phyloP scores from a whole-genome alignment of 768 basidiomycete genomes.

The Rhodotorula paludigena region DNA sequence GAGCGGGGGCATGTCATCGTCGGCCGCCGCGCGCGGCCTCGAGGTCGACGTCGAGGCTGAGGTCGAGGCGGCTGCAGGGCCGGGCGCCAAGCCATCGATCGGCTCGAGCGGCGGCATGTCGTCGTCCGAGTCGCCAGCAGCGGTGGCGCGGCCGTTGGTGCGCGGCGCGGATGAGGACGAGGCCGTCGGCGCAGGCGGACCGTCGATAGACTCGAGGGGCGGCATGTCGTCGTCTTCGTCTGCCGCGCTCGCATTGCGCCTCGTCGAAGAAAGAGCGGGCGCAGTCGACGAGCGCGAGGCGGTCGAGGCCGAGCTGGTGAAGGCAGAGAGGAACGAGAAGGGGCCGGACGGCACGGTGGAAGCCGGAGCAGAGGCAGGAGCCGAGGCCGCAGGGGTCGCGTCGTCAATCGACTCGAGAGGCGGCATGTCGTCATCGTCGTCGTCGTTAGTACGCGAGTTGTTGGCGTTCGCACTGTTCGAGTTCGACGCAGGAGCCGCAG shows the following conservation, averaged over 20 bases:
- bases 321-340: constrained; percentile 1
- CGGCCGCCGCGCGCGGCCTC: not conserved
- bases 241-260: too few relatives aligned
- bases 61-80: not conserved
- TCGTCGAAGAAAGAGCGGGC: not conserved
- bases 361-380: not conserved
- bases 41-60: not conserved
- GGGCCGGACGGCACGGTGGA: not conserved
- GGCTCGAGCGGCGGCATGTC: constrained; percentile 23
- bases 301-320: not conserved
- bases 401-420: constrained; percentile 1
- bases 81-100: not conserved
- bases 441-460: too few relatives aligned
- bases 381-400: not conserved
- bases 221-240: constrained; percentile 25
- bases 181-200: not conserved
- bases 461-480: too few relatives aligned
- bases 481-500: not conserved
- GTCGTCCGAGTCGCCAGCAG: not conserved
- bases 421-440: constrained; percentile 14
- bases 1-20: not conserved
- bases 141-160: too few relatives aligned
- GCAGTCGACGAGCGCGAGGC: not conserved
- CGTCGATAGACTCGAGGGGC: constrained; percentile 11
- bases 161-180: too few relatives aligned